phyloP scores from a whole-genome alignment of 139 green algal species.

The Nannochloris sp. region DNA sequence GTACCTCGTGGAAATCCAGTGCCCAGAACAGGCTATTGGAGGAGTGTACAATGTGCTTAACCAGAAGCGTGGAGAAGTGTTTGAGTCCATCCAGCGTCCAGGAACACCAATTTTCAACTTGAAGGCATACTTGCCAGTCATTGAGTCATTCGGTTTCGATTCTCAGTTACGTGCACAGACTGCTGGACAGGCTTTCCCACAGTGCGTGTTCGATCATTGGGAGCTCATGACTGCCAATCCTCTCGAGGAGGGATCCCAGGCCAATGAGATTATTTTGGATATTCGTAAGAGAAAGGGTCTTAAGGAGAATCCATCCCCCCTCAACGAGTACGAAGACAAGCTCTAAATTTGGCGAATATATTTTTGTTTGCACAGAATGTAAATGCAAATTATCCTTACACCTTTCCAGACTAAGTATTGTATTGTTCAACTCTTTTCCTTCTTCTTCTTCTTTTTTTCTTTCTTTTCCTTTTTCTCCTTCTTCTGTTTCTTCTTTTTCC shows the following conservation, averaged over 20 bases:
- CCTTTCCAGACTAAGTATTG: no score
- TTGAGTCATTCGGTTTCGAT: slow-evolving; percentile 99
- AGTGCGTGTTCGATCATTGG: slow-evolving; percentile 98
- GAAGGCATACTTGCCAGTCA: slow-evolving; percentile 96
- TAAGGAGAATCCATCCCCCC: slow-evolving; percentile 64
- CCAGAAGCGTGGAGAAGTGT: slow-evolving; percentile 97
- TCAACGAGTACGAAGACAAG: slow-evolving; percentile 97
- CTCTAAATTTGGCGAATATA: slow-evolving; percentile 42
- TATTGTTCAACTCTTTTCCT: neutral
- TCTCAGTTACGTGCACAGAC: slow-evolving; percentile 86
- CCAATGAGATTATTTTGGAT: slow-evolving; percentile 67
- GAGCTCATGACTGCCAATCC: slow-evolving; percentile 80
- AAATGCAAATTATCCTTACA: neutral
- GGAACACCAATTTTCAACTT: slow-evolving; percentile 99
- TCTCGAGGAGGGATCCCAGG: slow-evolving; percentile 54
- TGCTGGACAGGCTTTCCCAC: slow-evolving; percentile 94
- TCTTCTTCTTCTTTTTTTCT: neutral
- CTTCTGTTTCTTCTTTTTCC: neutral
- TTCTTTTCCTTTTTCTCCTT: neutral
- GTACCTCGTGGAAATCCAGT: slow-evolving; percentile 99
- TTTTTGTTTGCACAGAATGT: neutral
- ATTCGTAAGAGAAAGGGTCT: slow-evolving; percentile 96
- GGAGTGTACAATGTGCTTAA: slow-evolving; percentile 96
- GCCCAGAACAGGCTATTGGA: slow-evolving; percentile 85
- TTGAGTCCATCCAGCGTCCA: slow-evolving; percentile 96